Evolutionary conservation across 192 early-diverging fungal species (phyloP), one percentile per base, ranked within the genome.

Genomic region (Dissophora ornata): DNA sequence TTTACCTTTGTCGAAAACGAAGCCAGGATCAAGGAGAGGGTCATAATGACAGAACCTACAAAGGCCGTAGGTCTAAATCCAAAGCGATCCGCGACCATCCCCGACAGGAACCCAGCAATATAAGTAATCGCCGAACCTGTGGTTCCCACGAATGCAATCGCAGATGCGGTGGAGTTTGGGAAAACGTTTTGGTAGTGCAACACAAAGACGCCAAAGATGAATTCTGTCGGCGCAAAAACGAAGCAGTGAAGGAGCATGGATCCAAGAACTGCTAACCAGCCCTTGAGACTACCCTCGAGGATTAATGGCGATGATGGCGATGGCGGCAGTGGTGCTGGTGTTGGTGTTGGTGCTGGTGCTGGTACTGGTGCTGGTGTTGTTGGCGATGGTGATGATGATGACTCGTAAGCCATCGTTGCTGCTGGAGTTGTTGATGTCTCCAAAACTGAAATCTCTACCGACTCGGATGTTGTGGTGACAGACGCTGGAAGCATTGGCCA

Each of bases 11-110:
- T 80, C 2, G 81, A 60, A 55, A 86, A 84, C 4, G 80, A 81
- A 6, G 87, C 79, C 40, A 86, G 42, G 26, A 81, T 38, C 15
- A 86, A 63, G 16, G 82, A 61, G 3, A 65, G 13, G 12, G 77
- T 52, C 51, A 79, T 73, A 16, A 84, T 32, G 16, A 74, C 18
- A 11, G 71, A 78, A 4, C 89, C 89, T 3, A 67, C 64, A 18
- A 69, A 19, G 1, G 79, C 45, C 49, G 86, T 82, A 28, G 67
- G 44, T 15, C 82, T 57, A 58, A 82, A 86, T 0, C 88, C 88
- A 67, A 81, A 84, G 21, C 57, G 52, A 24, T 79, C 78, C 2
- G 69, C 34, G 26, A 28, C 1, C 11, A 25, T n/a, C 2, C 59
- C 69, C 12, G 60, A 24, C 15, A 71, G 4, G 18, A 79, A 63